A percentile compares a stretch with the other conserved stretches of the same genome.
phyloP scores from a whole-genome alignment of 148 eudicot species.

The Cornus florida region DNA sequence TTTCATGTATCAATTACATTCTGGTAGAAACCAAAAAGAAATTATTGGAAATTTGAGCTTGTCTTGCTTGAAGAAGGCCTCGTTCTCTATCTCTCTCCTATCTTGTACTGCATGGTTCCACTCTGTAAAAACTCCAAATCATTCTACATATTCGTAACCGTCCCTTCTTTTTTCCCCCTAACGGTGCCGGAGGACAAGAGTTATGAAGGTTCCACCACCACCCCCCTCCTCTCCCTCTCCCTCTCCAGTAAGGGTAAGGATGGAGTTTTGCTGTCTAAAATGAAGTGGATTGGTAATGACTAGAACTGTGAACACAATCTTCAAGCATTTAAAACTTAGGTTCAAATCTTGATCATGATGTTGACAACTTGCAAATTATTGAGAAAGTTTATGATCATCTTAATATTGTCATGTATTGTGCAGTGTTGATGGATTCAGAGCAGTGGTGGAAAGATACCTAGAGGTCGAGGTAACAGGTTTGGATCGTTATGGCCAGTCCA shows the following conservation, averaged over 20 bases:
- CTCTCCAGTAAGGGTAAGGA: no score
- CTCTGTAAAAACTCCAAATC: background rate
- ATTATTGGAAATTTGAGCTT: background rate
- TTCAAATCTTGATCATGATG: background rate
- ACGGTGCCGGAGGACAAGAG: no score
- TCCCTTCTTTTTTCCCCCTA: no score
- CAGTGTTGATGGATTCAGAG: slow-evolving; percentile 93
- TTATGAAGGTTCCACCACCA: no score
- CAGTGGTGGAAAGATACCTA: slow-evolving; percentile 78
- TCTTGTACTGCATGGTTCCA: no score
- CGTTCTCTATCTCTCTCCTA: no score
- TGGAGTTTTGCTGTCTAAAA: background rate
- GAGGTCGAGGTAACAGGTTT: slow-evolving; percentile 86
- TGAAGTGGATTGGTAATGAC: no score
- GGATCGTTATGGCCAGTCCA: slow-evolving; percentile 68
- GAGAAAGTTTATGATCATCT: background rate
- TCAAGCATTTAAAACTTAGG: background rate
- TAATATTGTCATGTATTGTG: slow-evolving; percentile 16
- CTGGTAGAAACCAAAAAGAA: background rate
- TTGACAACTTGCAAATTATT: background rate
- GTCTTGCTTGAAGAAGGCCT: background rate
- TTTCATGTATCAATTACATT: background rate
- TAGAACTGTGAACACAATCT: background rate
- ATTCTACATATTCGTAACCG: no score
- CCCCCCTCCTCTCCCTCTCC: no score